Percentiles rank a stretch among this genome's conserved stretches.
Evolutionary conservation across 352 stramenopile species (phyloP).

Genomic region (Phytophthora hybrid): DNA sequence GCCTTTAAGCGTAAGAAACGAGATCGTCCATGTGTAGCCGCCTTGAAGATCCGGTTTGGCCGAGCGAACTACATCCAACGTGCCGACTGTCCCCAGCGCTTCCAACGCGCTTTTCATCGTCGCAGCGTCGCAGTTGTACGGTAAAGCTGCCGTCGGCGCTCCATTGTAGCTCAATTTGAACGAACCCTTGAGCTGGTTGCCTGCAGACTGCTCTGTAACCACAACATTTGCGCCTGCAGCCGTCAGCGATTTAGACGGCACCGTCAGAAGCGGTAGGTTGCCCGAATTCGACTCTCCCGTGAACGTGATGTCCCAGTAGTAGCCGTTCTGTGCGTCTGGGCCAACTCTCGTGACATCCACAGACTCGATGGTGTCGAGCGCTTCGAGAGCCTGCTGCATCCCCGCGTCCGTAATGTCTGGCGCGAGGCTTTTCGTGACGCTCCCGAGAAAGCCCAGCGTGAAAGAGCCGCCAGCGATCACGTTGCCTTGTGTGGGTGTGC

Average conservation of each 20-base stretch:
- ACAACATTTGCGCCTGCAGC: constrained; percentile 46
- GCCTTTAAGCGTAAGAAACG: constrained; percentile 86
- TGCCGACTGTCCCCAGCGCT: constrained; percentile 54
- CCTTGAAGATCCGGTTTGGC: constrained; percentile 76
- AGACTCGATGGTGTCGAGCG: constrained; percentile 63
- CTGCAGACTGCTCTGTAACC: constrained; percentile 46
- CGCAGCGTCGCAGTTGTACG: constrained; percentile 74
- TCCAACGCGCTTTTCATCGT: constrained; percentile 77
- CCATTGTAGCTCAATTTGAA: constrained; percentile 70
- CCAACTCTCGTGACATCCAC: constrained; percentile 68
- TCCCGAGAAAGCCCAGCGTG: constrained; percentile 90
- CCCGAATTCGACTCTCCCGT: constrained; percentile 72
- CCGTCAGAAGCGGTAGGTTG: constrained; percentile 64
- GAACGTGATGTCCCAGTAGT: constrained; percentile 85
- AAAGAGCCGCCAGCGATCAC: constrained; percentile 90
- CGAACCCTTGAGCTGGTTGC: constrained; percentile 74
- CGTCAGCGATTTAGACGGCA: constrained; percentile 49
- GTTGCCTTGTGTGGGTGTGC: constrained; percentile 67
- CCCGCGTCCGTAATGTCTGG: constrained; percentile 75
- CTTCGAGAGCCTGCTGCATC: constrained; percentile 72
- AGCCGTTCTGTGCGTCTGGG: constrained; percentile 65
- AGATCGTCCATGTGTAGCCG: constrained; percentile 96
- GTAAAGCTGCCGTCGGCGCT: constrained; percentile 74
- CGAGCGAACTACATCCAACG: constrained; percentile 70
- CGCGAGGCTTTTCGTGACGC: constrained; percentile 88